Evolutionary conservation across 176 grass and related monocot species (phyloP), one percentile per base, ranked within the genome.

Genomic region (Lolium perenne): DNA sequence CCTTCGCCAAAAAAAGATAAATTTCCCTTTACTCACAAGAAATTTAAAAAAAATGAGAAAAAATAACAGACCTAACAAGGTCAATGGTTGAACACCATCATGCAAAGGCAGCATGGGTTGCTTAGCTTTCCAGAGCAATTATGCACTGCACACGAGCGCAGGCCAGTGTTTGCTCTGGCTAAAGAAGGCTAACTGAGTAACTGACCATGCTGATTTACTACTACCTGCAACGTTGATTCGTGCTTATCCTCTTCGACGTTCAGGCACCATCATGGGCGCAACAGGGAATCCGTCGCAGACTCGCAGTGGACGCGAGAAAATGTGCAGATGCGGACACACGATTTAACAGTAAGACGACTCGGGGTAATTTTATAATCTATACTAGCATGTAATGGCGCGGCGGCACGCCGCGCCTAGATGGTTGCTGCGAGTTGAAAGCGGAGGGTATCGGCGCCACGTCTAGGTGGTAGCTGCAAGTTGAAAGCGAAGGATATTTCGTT

Each of bases 31-130:
- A 43, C 1, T 43, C 41, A 7, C 41, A 43, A 43, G 0, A 43
- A 43, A 47, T 4, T 3, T 1, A 47, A 47, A 47, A 47, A 47
- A 8, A 47, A 43, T 0, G 43, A 4, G 6, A 45, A 45, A 45
- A 45, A 7, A 45, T n/a, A n/a, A n/a, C n/a, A n/a, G n/a, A n/a
- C n/a, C n/a, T 5, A 43, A 7, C 2, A 59, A 59, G 9, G 41
- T 81, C 82, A 59, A 9, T 74, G 64, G 21, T 25, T 54, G 55
- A 78, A 29, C 57, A 55, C 57, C 85, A 73, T 82, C 12, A 87
- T 66, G 78, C 78, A 56, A 56, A 32, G 25, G 25, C 38, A 32
- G 29, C 82, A 8, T 12, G 16, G 48, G n/a, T 61, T 61, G 78
- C 71, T 86, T 43, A 64, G 29, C 57, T 54, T 38, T 32, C 47